Conservation (phyloP, 1,139 yeast species). For the Geotrichum aggregatum region DNA sequence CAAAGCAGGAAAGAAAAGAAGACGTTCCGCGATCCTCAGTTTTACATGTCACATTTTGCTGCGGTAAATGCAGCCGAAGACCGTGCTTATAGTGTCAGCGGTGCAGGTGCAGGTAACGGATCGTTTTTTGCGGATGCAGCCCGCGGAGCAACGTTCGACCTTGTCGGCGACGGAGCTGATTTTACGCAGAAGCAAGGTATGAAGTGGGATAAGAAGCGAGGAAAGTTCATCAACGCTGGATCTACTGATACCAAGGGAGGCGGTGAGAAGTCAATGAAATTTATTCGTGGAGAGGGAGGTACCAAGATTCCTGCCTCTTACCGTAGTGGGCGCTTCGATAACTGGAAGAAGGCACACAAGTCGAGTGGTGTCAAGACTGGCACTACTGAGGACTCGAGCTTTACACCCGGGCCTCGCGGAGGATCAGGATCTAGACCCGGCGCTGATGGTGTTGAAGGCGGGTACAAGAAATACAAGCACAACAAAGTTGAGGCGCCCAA, state of each 20-base stretch:
- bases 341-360: constrained; percentile 78
- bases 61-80: constrained; percentile 68
- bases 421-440: constrained; percentile 20
- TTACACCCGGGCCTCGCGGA: constrained; percentile 26
- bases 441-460: constrained; percentile 31
- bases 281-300: constrained; percentile 92
- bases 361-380: constrained; percentile 51
- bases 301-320: constrained; percentile 88
- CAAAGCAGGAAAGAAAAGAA: constrained; percentile 37
- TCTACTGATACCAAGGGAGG: constrained; percentile 50
- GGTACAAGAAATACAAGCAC: constrained; percentile 56
- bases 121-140: constrained; percentile 79
- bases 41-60: constrained; percentile 86
- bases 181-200: constrained; percentile 62
- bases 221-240: constrained; percentile 78
- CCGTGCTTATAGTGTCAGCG: constrained; percentile 56
- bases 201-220: constrained; percentile 93
- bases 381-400: constrained; percentile 42
- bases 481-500: constrained; percentile 75
- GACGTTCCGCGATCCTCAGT: constrained; percentile 68
- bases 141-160: constrained; percentile 75
- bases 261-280: constrained; percentile 46
- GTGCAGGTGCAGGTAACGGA: constrained; percentile 35
- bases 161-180: constrained; percentile 63
- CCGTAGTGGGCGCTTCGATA: constrained; percentile 85